phyloP scores from a whole-genome alignment of 306 rosid species.

The Gleditsia sinensis region DNA sequence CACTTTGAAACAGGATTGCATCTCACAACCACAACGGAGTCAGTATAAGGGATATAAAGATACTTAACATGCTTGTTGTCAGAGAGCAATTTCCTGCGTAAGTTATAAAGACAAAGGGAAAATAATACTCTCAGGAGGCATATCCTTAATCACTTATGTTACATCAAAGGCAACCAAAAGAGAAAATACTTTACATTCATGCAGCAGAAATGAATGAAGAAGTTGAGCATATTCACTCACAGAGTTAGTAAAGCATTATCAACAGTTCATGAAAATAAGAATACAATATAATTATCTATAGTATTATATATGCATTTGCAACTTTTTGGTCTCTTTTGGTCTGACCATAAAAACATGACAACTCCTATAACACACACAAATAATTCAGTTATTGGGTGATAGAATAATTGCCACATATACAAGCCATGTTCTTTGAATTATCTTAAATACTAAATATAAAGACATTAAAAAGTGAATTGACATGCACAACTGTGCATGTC shows the following conservation, averaged over 20 bases:
- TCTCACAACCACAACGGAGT: conserved; percentile 77
- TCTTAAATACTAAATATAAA: no score
- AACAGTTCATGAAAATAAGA: background rate
- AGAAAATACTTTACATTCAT: conserved; percentile 23
- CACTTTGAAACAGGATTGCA: conserved; percentile 96
- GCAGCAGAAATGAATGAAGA: conserved; percentile 22
- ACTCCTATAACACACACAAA: no score
- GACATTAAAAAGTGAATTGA: no score
- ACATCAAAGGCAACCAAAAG: conserved; percentile 31
- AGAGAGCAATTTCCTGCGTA: conserved; percentile 65
- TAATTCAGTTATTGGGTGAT: no score
- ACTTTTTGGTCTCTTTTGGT: no score
- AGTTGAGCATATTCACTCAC: conserved; percentile 1
- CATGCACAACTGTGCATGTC: no score
- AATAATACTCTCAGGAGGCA: conserved; percentile 13
- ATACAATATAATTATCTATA: background rate
- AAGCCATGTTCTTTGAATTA: no score
- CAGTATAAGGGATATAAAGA: conserved; percentile 82
- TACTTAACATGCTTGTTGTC: conserved; percentile 94
- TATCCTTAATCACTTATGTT: conserved; percentile 24
- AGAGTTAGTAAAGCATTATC: background rate
- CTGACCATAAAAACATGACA: no score
- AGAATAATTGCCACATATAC: no score
- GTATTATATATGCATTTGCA: no score
- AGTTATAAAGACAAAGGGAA: conserved; percentile 1